phyloP scores from a whole-genome alignment of 2,329 filamentous ascomycete genomes.

The Talaromyces sp. region DNA sequence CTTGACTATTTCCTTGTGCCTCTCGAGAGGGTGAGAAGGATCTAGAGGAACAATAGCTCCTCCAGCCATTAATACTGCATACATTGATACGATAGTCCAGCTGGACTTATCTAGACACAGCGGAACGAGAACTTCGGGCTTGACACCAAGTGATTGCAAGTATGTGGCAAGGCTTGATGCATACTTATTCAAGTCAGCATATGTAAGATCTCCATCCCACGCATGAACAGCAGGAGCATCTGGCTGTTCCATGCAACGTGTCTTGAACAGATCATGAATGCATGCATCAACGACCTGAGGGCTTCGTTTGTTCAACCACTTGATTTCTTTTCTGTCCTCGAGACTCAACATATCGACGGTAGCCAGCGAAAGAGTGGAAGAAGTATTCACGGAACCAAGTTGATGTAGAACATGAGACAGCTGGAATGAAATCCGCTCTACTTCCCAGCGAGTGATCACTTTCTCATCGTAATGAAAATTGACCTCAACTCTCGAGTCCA shows the following conservation, averaged over 20 bases:
- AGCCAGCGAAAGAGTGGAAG: slow-evolving; percentile 15
- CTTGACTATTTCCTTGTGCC: slow-evolving; percentile 13
- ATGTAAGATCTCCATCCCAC: slow-evolving; percentile 35
- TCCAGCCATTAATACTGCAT: slow-evolving; percentile 22
- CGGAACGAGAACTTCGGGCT: slow-evolving; percentile 27
- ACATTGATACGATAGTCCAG: slow-evolving; percentile 21
- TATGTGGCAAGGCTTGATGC: slow-evolving; percentile 33
- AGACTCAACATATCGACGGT: slow-evolving; percentile 27
- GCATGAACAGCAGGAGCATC: slow-evolving; percentile 29
- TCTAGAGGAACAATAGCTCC: slow-evolving; percentile 20
- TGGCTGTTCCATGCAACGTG: slow-evolving; percentile 16
- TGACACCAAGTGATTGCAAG: slow-evolving; percentile 29
- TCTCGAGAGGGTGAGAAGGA: slow-evolving; percentile 14
- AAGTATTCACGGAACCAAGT: slow-evolving; percentile 27
- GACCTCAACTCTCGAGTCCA: slow-evolving; percentile 52
- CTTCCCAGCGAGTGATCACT: slow-evolving; percentile 51
- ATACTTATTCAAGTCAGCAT: slow-evolving; percentile 31
- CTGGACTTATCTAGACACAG: slow-evolving; percentile 23
- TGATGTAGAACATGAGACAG: slow-evolving; percentile 41
- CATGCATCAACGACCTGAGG: slow-evolving; percentile 14
- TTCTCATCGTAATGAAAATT: slow-evolving; percentile 65
- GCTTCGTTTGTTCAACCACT: slow-evolving; percentile 22
- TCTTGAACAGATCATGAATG: slow-evolving; percentile 15
- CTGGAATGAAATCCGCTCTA: slow-evolving; percentile 55
- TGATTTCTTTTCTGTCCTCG: slow-evolving; percentile 29